Evolutionary conservation across 176 grass and related monocot species (phyloP), one percentile per base, ranked within the genome.

Genomic region (Phoenix roebelenii): DNA sequence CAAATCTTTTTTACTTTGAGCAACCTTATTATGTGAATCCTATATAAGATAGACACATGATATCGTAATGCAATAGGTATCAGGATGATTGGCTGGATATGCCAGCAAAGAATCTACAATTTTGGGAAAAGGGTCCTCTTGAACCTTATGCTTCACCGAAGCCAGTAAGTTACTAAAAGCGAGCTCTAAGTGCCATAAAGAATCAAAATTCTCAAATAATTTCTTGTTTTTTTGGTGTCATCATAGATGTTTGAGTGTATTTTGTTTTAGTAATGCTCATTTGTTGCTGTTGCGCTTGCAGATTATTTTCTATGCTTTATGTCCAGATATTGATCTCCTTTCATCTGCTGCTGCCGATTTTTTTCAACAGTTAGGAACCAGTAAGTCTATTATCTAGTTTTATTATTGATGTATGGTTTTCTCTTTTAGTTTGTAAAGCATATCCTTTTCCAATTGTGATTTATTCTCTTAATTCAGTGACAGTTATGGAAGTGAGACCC

Each of bases 71-170:
- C 30, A 70, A 44, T 78, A 97, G 93, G 64, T 97, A 97, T 73
- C 93, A 97, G 87, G 93, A 97, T 73, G 93, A 97, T 83, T 97
- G 93, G 93, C 65, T 97, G 55, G 88, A 91, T 66, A 74, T 81
- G 29, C 88, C 92, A 57, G 73, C 73, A 56, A 88, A 88, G 61
- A 80, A 78, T 56, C 70, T 97, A 28, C 85, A 80, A 68, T 66
- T 87, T 16, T 97, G 93, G 93, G 93, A 97, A 79, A 91, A 97
- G 49, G 87, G 78, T 76, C 93, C 93, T 75, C 77, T 91, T 28
- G 93, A 97, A 88, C 93, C 93, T 68, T 97, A 97, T 66, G 93
- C 87, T 68, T 88, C 63, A 54, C 78, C 87, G 25, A 97, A 97
- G 70, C 87, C 83, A 58, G 93, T 97, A 80, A 86, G 79, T 59